Conservation (phyloP, 2,329 filamentous ascomycete genomes). For the Ophiostoma montium region DNA sequence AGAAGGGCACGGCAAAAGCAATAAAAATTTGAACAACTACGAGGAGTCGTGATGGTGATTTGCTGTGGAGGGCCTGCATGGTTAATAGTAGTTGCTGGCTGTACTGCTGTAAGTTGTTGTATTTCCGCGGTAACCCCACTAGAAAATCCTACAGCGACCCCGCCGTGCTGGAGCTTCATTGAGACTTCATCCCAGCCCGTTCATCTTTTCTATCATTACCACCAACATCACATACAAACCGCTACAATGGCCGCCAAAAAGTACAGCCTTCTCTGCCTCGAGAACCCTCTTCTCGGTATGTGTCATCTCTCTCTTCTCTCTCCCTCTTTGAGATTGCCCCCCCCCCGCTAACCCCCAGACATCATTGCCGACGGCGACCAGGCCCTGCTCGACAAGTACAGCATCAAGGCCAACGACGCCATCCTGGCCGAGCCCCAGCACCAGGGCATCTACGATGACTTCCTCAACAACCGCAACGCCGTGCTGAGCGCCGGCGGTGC, state of each 20-base stretch:
- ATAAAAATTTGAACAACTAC: conserved; percentile 1
- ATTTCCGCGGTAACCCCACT: too few species aligned
- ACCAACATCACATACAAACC: not conserved
- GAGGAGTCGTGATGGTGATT: not conserved
- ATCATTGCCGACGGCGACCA: conserved; percentile 81
- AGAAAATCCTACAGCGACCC: too few species aligned
- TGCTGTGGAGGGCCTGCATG: not conserved
- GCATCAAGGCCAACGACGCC: conserved; percentile 88
- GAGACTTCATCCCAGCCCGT: not conserved
- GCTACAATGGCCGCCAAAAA: conserved; percentile 52
- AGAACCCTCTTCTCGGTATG: conserved; percentile 92
- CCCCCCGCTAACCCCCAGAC: conserved; percentile 35
- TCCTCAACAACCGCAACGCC: conserved; percentile 81
- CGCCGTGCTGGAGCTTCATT: too few species aligned
- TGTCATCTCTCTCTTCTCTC: not conserved
- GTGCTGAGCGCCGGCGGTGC: conserved; percentile 93
- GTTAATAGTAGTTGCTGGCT: too few species aligned
- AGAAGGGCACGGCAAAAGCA: not conserved
- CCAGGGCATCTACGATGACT: conserved; percentile 78
- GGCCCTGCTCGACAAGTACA: conserved; percentile 81
- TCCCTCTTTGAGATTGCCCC: not conserved
- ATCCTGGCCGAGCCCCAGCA: conserved; percentile 94
- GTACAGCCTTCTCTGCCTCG: conserved; percentile 81
- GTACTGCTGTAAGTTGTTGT: too few species aligned
- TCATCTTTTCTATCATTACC: not conserved